phyloP scores from a whole-genome alignment of 257 asterid genomes.

The Craterostigma plantagineum region DNA sequence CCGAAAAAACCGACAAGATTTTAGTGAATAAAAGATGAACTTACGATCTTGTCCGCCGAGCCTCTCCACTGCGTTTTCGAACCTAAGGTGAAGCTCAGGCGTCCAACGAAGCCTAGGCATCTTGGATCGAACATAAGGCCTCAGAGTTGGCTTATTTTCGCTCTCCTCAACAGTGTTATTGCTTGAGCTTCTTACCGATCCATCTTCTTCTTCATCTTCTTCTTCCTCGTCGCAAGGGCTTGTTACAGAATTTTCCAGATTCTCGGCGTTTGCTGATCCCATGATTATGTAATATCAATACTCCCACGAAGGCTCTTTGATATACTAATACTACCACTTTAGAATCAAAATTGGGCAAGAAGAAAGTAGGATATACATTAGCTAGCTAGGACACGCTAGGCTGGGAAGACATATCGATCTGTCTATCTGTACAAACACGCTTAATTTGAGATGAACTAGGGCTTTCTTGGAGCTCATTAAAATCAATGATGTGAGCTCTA shows the following conservation, averaged over 20 bases:
- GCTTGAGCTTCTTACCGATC: no score
- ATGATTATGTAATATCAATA: no score
- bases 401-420: no score
- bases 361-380: constrained; percentile 5
- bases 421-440: constrained; percentile 11
- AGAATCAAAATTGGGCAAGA: constrained; percentile 9
- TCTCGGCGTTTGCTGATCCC: no score
- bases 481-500: no score
- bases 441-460: constrained; percentile 10
- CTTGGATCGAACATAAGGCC: constrained; percentile 83
- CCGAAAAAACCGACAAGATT: no score
- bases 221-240: constrained; percentile 10
- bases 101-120: constrained; percentile 84
- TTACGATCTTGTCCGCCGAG: constrained; percentile 88
- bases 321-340: no score
- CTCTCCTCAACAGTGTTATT: no score
- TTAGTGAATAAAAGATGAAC: no score
- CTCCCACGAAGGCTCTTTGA: no score
- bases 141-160: constrained; percentile 39
- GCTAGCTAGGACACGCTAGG: no score
- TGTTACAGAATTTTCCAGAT: no score
- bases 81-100: constrained; percentile 68
- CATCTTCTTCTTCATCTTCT: constrained; percentile 39
- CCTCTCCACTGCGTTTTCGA: constrained; percentile 56
- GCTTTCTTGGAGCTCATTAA: constrained; percentile 13